Conservation (phyloP, 805 yeast genomes). For the Hanseniaspora vineae region DNA sequence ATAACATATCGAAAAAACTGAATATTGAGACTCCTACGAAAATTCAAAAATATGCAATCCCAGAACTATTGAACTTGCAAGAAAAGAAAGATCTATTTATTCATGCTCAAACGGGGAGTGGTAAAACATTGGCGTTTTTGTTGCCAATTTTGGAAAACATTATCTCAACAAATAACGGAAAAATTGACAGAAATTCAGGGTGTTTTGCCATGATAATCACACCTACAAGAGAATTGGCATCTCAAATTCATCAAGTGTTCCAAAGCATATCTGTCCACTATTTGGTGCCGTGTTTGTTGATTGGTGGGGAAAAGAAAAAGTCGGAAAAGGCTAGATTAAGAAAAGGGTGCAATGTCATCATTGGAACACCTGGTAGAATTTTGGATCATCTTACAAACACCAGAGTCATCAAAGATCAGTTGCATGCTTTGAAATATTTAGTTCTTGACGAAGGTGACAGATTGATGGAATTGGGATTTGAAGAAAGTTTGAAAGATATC, state of each 20-base stretch:
- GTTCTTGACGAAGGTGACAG: conserved; percentile 95
- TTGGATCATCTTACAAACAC: conserved; percentile 94
- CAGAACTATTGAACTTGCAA: conserved; percentile 32
- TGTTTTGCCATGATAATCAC: conserved; percentile 78
- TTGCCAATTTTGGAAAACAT: conserved; percentile 72
- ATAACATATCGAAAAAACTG: conserved; percentile 45
- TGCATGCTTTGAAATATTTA: conserved; percentile 70
- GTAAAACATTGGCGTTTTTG: conserved; percentile 82
- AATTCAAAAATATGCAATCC: conserved; percentile 73
- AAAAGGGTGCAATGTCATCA: conserved; percentile 91
- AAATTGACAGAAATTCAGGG: conserved; percentile 39
- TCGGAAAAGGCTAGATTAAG: conserved; percentile 91
- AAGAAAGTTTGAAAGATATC: conserved; percentile 77
- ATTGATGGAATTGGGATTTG: conserved; percentile 90
- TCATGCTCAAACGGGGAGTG: conserved; percentile 97
- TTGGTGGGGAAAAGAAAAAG: conserved; percentile 97
- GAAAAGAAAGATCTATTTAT: conserved; percentile 55
- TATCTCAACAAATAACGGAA: conserved; percentile 36
- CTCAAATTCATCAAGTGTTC: conserved; percentile 74
- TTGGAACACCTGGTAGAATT: conserved; percentile 94
- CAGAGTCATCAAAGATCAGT: conserved; percentile 41
- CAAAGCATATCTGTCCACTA: conserved; percentile 51
- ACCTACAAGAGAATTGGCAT: conserved; percentile 92
- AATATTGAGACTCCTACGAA: conserved; percentile 60
- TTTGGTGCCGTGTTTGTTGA: conserved; percentile 89